Conservation (phyloP, 2,329 filamentous ascomycete species). For the Neonectria ditissima region DNA sequence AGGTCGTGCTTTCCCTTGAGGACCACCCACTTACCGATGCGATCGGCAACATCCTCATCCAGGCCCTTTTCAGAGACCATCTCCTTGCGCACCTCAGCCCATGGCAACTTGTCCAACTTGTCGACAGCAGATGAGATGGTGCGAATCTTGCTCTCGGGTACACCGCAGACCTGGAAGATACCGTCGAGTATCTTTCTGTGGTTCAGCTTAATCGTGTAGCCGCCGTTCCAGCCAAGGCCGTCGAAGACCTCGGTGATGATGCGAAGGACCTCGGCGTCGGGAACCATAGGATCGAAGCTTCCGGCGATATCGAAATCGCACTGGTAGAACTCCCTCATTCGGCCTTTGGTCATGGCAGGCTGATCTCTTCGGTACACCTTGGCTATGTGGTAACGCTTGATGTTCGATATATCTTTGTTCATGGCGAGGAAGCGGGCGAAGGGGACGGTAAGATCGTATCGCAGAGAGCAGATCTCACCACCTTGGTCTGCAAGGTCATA, state of each 20-base stretch:
- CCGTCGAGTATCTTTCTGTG: conserved; percentile 95
- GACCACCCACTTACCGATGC: conserved; percentile 87
- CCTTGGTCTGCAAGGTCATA: conserved; percentile 90
- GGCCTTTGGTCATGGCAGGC: conserved; percentile 82
- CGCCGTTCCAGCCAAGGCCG: conserved; percentile 77
- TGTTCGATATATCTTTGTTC: conserved; percentile 83
- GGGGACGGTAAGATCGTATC: conserved; percentile 89
- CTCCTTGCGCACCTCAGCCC: conserved; percentile 89
- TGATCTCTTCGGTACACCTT: conserved; percentile 74
- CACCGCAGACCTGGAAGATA: conserved; percentile 90
- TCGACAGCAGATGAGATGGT: conserved; percentile 94
- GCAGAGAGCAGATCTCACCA: conserved; percentile 78
- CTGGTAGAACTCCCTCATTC: conserved; percentile 97
- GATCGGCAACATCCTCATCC: conserved; percentile 80
- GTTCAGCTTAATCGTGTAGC: conserved; percentile 92
- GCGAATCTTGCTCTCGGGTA: conserved; percentile 87
- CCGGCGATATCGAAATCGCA: conserved; percentile 98
- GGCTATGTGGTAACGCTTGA: conserved; percentile 95
- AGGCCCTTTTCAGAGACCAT: conserved; percentile 95
- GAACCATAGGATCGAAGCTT: conserved; percentile 88
- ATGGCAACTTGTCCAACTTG: conserved; percentile 93
- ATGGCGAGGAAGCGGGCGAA: conserved; percentile 94
- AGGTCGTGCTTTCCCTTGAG: conserved; percentile 81
- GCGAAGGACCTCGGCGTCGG: conserved; percentile 88
- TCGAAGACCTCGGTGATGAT: conserved; percentile 90